Evolutionary conservation across 805 yeast genomes (phyloP).

Genomic region (Diddensiella transvaalensis): DNA sequence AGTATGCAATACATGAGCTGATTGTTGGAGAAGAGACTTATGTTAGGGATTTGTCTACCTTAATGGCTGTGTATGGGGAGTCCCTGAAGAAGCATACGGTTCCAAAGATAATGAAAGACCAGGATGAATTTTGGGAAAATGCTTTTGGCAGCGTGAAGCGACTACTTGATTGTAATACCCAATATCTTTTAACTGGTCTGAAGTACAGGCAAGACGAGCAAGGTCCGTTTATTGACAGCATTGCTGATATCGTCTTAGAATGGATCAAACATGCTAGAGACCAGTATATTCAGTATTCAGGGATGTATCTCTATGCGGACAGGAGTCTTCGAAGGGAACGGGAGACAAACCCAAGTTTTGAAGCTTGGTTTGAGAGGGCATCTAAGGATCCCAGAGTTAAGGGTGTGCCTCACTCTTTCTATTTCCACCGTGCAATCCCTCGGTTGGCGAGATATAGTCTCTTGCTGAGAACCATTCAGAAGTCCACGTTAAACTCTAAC

Average conservation of each 20-base stretch:
- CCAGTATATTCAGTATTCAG: slow-evolving; percentile 57
- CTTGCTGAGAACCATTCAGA: slow-evolving; percentile 56
- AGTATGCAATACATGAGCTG: slow-evolving; percentile 72
- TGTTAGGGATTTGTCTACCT: slow-evolving; percentile 61
- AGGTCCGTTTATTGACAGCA: slow-evolving; percentile 62
- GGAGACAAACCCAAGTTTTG: slow-evolving; percentile 42
- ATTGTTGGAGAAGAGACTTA: slow-evolving; percentile 68
- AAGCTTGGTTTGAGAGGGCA: slow-evolving; percentile 53
- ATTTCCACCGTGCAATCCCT: slow-evolving; percentile 54
- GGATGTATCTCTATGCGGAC: slow-evolving; percentile 33
- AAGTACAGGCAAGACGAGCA: slow-evolving; percentile 53
- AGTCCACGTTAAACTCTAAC: slow-evolving; percentile 44
- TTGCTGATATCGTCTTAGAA: slow-evolving; percentile 57
- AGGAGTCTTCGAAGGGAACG: slow-evolving; percentile 44
- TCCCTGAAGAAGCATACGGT: slow-evolving; percentile 36
- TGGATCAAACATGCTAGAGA: slow-evolving; percentile 61
- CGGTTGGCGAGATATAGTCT: slow-evolving; percentile 57
- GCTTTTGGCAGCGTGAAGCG: slow-evolving; percentile 57
- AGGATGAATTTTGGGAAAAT: slow-evolving; percentile 54
- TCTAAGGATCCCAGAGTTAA: slow-evolving; percentile 47
- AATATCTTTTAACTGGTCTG: slow-evolving; percentile 54
- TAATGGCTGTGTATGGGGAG: slow-evolving; percentile 55
- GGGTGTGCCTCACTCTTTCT: slow-evolving; percentile 40
- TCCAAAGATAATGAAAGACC: slow-evolving; percentile 46
- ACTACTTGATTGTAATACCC: slow-evolving; percentile 53